Evolutionary conservation across 2,329 filamentous ascomycete genomes (phyloP).

Genomic region (Aspergillus fructus): DNA sequence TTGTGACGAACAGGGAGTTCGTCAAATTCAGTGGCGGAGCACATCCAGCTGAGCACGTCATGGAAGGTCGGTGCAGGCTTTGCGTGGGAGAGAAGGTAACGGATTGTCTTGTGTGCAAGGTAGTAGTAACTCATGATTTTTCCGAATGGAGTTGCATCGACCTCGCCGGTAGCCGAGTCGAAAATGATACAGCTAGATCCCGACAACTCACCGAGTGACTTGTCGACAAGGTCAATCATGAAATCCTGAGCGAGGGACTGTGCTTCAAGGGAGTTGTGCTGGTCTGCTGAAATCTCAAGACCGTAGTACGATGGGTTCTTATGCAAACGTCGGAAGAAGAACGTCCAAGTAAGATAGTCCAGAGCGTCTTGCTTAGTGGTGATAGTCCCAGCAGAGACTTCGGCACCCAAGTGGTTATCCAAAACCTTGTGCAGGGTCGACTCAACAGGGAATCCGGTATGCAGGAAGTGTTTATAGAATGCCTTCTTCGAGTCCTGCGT

Average conservation of each 20-base stretch:
- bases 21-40: constrained; percentile 89
- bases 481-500: constrained; percentile 97
- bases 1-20: constrained; percentile 97
- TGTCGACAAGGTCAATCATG: constrained; percentile 90
- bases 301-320: constrained; percentile 99
- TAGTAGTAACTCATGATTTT: constrained; percentile 99
- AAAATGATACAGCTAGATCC: constrained; percentile 81
- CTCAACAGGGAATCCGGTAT: constrained; percentile 96
- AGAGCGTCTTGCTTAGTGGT: constrained; percentile 93
- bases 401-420: constrained; percentile 93
- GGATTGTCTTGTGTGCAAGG: constrained; percentile 89
- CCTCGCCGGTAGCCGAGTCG: constrained; percentile 75
- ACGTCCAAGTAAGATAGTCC: constrained; percentile 98
- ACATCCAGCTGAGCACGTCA: constrained; percentile 90
- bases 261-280: constrained; percentile 82
- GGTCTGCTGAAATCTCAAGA: constrained; percentile 86
- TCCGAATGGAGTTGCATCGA: constrained; percentile 85
- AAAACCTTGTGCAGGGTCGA: constrained; percentile 94
- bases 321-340: constrained; percentile 95
- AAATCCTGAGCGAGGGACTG: constrained; percentile 89
- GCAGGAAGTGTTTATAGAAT: constrained; percentile 98
- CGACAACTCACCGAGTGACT: constrained; percentile 76
- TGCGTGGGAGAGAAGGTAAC: constrained; percentile 74
- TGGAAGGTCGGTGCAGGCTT: constrained; percentile 74
- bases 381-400: constrained; percentile 90